A percentile compares a stretch with the other conserved stretches of the same genome.
Evolutionary conservation across 192 early-diverging fungal genomes (phyloP).

Genomic region (Coemansia sp.): DNA sequence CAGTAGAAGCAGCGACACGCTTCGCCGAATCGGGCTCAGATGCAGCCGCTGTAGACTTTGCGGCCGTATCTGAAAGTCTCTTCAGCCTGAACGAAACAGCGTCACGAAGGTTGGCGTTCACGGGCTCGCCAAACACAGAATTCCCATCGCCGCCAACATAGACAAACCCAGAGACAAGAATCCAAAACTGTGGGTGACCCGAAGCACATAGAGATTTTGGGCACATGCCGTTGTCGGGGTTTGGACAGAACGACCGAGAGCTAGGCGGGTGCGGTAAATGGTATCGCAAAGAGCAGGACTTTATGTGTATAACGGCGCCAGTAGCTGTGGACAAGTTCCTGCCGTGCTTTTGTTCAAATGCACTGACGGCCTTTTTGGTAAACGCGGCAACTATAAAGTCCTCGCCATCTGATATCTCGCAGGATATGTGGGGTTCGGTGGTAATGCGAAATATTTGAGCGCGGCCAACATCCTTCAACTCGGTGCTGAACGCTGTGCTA

Average conservation of each 20-base stretch:
- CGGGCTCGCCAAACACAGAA: constrained; percentile 34
- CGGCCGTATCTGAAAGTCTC: neutral
- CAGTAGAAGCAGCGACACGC: neutral
- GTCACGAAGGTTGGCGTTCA: constrained; percentile 14
- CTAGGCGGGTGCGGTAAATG: constrained; percentile 2
- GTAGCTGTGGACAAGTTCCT: neutral
- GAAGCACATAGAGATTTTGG: constrained; percentile 17
- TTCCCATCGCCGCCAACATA: constrained; percentile 44
- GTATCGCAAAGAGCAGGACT: constrained; percentile 11
- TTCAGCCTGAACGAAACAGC: constrained; percentile 8
- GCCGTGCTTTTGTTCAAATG: constrained; percentile 12
- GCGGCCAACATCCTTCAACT: constrained; percentile 20
- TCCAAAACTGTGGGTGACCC: constrained; percentile 39
- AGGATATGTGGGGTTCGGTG: constrained; percentile 14
- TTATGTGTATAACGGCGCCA: constrained; percentile 22
- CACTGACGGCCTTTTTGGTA: constrained; percentile 14
- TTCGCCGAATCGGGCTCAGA: neutral
- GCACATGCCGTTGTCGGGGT: constrained; percentile 3
- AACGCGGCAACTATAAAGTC: constrained; percentile 43
- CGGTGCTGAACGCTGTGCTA: constrained; percentile 4
- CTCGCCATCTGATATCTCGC: constrained; percentile 50
- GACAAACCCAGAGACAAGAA: constrained; percentile 35
- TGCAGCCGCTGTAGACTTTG: neutral
- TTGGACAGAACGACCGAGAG: constrained; percentile 9
- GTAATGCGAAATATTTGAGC: constrained; percentile 28